These are phyloP conservation scores for Achaetomium macrosporum DNA, from an alignment of 2,329 filamentous ascomycete genomes.

Conservation along the genomic window DNA sequence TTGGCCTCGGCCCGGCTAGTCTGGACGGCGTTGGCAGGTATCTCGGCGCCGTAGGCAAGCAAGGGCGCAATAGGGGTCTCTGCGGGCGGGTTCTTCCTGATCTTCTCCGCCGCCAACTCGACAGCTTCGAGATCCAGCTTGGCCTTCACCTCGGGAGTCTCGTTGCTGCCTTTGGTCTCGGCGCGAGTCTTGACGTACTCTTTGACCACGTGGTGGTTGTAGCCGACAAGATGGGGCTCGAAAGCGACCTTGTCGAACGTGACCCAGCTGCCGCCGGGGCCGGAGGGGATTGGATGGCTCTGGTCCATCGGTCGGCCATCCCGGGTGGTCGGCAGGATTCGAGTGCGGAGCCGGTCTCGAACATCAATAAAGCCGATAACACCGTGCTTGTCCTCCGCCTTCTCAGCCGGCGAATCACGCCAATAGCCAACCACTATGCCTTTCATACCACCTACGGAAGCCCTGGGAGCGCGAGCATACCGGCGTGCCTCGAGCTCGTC, in stretches of 20 bases:
- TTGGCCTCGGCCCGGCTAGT: slow-evolving; percentile 38
- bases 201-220: slow-evolving; percentile 54
- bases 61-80: slow-evolving; percentile 38
- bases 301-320: slow-evolving; percentile 42
- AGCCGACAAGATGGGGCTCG: slow-evolving; percentile 47
- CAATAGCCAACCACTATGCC: slow-evolving; percentile 52
- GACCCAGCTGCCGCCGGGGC: slow-evolving; percentile 58
- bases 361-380: slow-evolving; percentile 60
- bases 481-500: slow-evolving; percentile 28
- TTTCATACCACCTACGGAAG: slow-evolving; percentile 34
- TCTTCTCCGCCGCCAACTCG: slow-evolving; percentile 41
- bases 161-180: slow-evolving; percentile 30
- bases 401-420: slow-evolving; percentile 50
- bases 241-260: slow-evolving; percentile 58
- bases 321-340: slow-evolving; percentile 47
- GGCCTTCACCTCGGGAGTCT: slow-evolving; percentile 35
- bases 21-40: slow-evolving; percentile 39
- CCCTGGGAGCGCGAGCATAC: slow-evolving; percentile 25
- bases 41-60: slow-evolving; percentile 46
- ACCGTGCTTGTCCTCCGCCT: slow-evolving; percentile 47
- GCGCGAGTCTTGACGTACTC: slow-evolving; percentile 55
- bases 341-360: slow-evolving; percentile 53
- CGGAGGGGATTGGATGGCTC: slow-evolving; percentile 47
- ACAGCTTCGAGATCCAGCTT: slow-evolving; percentile 40
- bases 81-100: slow-evolving; percentile 37